A percentile compares a stretch with the other conserved stretches of the same genome.
phyloP scores from a whole-genome alignment of 805 yeast genomes.

The Yarrowia bubula region DNA sequence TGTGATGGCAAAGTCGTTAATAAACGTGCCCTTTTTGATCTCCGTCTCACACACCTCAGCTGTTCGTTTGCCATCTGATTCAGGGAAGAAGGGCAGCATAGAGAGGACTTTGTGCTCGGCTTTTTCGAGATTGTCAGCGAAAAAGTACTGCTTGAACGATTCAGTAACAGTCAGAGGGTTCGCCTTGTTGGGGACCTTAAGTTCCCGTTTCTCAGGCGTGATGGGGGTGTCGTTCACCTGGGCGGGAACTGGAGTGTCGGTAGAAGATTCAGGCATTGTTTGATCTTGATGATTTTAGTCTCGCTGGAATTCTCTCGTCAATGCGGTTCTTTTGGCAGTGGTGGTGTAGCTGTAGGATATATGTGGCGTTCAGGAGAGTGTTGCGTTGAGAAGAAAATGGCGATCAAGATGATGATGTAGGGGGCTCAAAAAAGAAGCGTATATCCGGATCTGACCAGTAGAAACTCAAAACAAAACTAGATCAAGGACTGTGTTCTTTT shows the following conservation, averaged over 20 bases:
- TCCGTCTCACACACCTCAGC: slow-evolving; percentile 4
- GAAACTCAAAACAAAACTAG: too few species aligned
- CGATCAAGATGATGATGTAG: not conserved
- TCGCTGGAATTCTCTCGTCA: too few species aligned
- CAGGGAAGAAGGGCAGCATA: slow-evolving; percentile 43
- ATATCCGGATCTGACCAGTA: too few species aligned
- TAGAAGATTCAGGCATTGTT: too few species aligned
- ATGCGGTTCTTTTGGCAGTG: too few species aligned
- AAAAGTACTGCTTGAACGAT: slow-evolving; percentile 41
- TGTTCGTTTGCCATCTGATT: not conserved
- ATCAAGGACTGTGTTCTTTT: too few species aligned
- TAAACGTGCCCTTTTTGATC: not conserved
- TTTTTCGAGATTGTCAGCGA: slow-evolving; percentile 33
- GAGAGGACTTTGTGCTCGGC: slow-evolving; percentile 49
- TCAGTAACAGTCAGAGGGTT: slow-evolving; percentile 30
- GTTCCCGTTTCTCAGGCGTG: slow-evolving; percentile 4
- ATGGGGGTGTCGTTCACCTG: slow-evolving; percentile 11
- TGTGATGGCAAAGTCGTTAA: slow-evolving; percentile 18
- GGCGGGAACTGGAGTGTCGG: too few species aligned
- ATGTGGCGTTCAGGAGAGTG: not conserved
- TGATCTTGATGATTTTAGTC: too few species aligned
- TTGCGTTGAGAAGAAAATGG: not conserved
- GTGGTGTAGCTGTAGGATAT: too few species aligned
- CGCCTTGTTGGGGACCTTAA: slow-evolving; percentile 11
- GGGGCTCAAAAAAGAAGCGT: not conserved